A percentile compares a stretch with the other conserved stretches of the same genome.
These are phyloP conservation scores for Pyricularia sp. DNA, from an alignment of 2,329 filamentous ascomycete genomes.

Conservation along the genomic window DNA sequence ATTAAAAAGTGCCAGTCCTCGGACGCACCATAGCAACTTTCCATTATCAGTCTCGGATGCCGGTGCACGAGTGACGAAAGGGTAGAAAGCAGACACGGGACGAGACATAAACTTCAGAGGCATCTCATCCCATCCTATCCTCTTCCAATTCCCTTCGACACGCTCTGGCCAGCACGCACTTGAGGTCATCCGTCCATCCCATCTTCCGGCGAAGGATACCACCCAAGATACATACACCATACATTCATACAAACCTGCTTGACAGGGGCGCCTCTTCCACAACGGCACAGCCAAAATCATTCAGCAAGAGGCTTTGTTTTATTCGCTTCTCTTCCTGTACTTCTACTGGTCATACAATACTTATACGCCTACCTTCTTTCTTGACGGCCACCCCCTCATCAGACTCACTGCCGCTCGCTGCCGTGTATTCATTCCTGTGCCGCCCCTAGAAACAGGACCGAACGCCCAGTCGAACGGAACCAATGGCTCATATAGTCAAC, in stretches of 20 bases:
- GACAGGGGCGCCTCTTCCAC: neutral
- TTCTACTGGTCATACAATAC: conserved; percentile 1
- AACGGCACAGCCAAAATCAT: neutral
- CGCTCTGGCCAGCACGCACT: neutral
- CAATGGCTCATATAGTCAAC: conserved; percentile 55
- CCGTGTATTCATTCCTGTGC: neutral
- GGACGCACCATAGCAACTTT: neutral
- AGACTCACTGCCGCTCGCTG: neutral
- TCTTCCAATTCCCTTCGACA: neutral
- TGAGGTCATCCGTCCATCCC: neutral
- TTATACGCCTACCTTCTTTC: neutral
- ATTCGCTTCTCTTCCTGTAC: neutral
- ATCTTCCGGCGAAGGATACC: neutral
- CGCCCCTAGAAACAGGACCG: neutral
- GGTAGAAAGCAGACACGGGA: neutral
- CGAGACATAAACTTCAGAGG: conserved; percentile 1
- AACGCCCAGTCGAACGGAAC: conserved; percentile 7
- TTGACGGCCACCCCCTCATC: neutral
- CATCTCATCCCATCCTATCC: neutral
- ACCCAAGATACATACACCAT: neutral
- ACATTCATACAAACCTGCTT: neutral
- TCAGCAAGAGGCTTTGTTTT: neutral
- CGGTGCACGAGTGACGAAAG: neutral
- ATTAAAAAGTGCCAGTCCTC: neutral
- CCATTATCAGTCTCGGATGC: neutral